These are phyloP conservation scores for Croton setiger DNA, from an alignment of 441 rosid species.

Conservation along the genomic window DNA sequence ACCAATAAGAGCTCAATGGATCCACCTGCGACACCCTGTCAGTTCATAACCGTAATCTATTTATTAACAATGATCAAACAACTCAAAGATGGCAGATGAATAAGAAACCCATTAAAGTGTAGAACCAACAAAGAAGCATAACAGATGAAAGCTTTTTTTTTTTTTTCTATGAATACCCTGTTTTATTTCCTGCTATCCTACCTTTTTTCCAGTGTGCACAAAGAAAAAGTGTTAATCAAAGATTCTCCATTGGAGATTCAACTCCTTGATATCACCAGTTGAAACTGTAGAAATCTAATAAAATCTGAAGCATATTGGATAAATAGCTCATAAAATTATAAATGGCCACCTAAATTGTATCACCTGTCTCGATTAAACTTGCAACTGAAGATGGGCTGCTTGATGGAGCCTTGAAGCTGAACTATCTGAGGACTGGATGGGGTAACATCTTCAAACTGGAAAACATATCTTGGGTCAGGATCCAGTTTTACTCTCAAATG, in stretches of 20 bases:
- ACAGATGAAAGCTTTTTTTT: not conserved
- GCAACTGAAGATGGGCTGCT: constrained; percentile 93
- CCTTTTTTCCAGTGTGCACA: too few species aligned
- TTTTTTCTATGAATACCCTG: not conserved
- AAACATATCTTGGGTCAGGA: constrained; percentile 93
- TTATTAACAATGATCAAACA: constrained; percentile 26
- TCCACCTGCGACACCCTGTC: constrained; percentile 68
- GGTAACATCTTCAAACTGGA: constrained; percentile 88
- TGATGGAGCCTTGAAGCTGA: constrained; percentile 87
- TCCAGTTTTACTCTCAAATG: constrained; percentile 82
- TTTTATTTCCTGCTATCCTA: too few species aligned
- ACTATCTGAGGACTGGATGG: constrained; percentile 86
- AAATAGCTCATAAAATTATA: not conserved
- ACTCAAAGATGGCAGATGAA: constrained; percentile 8
- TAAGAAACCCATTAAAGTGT: not conserved
- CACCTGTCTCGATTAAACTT: constrained; percentile 91
- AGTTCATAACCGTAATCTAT: constrained; percentile 25
- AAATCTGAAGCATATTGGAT: not conserved
- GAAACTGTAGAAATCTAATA: constrained; percentile 1
- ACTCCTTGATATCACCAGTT: not conserved
- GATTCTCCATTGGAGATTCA: not conserved
- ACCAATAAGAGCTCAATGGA: constrained; percentile 61
- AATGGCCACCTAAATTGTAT: constrained; percentile 17
- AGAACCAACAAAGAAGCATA: not conserved
- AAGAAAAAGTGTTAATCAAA: not conserved